Evolutionary conservation across 2,329 filamentous ascomycete genomes (phyloP), one percentile per base, ranked within the genome.

Genomic region (Trichoderma cornu-damae): DNA sequence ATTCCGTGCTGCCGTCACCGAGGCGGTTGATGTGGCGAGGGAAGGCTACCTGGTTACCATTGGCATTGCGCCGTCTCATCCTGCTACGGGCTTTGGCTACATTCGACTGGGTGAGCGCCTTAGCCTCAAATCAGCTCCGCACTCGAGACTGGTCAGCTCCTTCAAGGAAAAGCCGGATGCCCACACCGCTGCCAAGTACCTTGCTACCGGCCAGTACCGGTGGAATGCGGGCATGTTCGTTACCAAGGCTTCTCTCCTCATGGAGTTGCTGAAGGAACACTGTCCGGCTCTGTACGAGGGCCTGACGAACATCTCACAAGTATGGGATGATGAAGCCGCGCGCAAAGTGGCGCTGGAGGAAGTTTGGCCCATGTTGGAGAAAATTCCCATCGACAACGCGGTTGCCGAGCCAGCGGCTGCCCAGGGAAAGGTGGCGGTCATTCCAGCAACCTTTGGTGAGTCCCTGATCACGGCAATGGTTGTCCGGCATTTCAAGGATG

Each of bases 141-240:
- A 59, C 20, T 61, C 64, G n/a, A 61, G 64, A 32, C 59, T 66
- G 40, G 64, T 65, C 30, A 60, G 62, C 55, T 56, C 64, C 5
- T 66, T 66, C 60, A 66, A 66, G 58, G 64, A 66, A 61, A 66
- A 66, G 58, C 64, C 64, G 8, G 64, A 65, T 43, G 64, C 64
- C 8, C 64, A 64, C 57, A 66, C 64, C 28, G 64, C 64, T 20
- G 64, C 61, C 58, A 65, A 65, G 59, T 66, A 66, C 52, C 58
- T 66, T 20, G 62, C 61, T 5, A 65, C 64, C 11, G 64, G 64
- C 40, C 63, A 65, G 57, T 66, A 66, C 57, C 63, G 64, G 50
- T 66, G 64, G 64, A 66, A 66, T 48, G 64, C 64, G 2, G 64
- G 64, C 47, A 66, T 66, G 64, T 66, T 66, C 46, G 64, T 66